Conservation (phyloP, 208 protist species). For the Phytomonas francai region DNA sequence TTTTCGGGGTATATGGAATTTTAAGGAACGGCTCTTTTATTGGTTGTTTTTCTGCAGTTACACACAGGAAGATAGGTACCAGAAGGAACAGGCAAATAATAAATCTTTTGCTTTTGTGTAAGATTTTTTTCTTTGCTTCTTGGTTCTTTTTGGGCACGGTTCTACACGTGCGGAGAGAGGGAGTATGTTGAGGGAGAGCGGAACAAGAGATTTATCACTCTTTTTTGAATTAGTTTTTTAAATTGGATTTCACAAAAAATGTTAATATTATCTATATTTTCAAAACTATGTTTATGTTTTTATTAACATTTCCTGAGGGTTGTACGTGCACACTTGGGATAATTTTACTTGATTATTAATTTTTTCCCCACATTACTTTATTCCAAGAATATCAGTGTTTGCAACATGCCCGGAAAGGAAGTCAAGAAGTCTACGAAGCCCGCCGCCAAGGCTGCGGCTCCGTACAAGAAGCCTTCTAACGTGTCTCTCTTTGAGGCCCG, state of each 20-base stretch:
- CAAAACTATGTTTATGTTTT: not conserved
- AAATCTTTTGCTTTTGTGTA: no score
- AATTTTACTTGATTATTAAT: conserved; percentile 2
- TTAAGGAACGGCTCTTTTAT: not conserved
- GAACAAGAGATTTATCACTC: not conserved
- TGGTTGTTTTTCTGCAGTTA: conserved; percentile 4
- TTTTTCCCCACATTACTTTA: not conserved
- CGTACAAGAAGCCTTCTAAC: conserved; percentile 64
- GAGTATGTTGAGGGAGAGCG: not conserved
- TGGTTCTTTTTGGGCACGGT: not conserved
- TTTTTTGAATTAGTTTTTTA: conserved; percentile 5
- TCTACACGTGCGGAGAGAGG: not conserved
- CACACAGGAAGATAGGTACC: no score
- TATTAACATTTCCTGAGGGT: not conserved
- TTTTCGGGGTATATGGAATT: not conserved
- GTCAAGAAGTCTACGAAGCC: conserved; percentile 66
- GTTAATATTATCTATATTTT: not conserved
- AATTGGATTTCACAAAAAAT: conserved; percentile 7
- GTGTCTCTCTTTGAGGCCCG: conserved; percentile 65
- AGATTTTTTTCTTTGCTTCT: not conserved
- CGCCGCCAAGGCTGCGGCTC: conserved; percentile 58
- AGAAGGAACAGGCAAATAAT: no score
- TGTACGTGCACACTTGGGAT: not conserved
- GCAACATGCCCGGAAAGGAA: conserved; percentile 33
- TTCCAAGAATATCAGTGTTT: not conserved